Evolutionary conservation across 805 yeast genomes (phyloP), one percentile per base, ranked within the genome.

Genomic region (Torulaspora maleeae): DNA sequence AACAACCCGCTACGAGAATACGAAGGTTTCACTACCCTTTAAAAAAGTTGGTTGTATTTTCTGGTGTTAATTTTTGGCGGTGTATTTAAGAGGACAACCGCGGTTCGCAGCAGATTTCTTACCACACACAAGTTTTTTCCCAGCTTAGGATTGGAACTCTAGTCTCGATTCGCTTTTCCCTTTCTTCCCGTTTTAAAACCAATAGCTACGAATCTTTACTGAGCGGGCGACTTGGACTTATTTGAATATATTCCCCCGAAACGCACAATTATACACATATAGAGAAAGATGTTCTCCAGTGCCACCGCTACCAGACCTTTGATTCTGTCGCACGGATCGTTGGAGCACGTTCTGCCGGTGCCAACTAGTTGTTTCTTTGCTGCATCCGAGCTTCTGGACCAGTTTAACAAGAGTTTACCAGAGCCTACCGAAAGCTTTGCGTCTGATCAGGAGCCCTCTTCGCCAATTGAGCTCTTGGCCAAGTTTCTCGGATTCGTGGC

Each of bases 301-400:
- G 30, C 35, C 5, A 27, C 35, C 11, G 24, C 85, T 12, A 66
- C 78, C 57, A 80, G 98, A 72, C 96, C 98, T 28, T 76, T 93
- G 63, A 82, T 82, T 44, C 75, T 93, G 58, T 70, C 82, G 48
- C 95, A 88, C 62, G 97, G 96, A 47, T 71, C 86, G 15, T 79
- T 91, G 47, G 98, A 91, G 72, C 88, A 89, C 66, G 83, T 91
- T 16, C 72, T 91, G 43, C 75, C 90, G 59, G 89, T 93, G 45
- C 96, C 98, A 40, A 81, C 93, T 32, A 78, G 80, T 45, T 75
- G 82, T 44, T 84, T 86, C 62, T 79, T 88, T 59, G 78, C 82
- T 59, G 86, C 86, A 63, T 83, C 91, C 48, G 96, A 90, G 69
- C 76, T 93, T 57, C 85, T 86, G 59, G 90, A 88, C 54, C 95